phyloP scores from a whole-genome alignment of 1,139 yeast genomes.

The Candida tropicalis region DNA sequence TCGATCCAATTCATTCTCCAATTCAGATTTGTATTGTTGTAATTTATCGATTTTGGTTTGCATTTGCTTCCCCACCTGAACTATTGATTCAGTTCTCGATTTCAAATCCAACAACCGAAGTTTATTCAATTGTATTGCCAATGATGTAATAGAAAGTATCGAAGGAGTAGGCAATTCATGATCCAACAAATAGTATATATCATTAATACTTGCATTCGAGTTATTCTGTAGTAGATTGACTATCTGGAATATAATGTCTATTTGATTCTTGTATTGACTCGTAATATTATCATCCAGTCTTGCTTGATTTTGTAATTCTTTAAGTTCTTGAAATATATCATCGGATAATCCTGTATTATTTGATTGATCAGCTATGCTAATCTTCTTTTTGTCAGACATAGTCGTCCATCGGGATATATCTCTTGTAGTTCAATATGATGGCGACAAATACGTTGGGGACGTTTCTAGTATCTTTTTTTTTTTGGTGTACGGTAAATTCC shows the following conservation, averaged over 20 bases:
- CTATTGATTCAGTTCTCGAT: conserved; percentile 27
- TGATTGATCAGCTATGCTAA: conserved; percentile 3
- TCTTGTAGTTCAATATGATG: background rate
- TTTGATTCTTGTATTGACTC: conserved; percentile 18
- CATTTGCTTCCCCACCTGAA: conserved; percentile 21
- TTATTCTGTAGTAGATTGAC: conserved; percentile 16
- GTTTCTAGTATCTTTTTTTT: background rate
- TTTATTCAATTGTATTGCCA: conserved; percentile 47
- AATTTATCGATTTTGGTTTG: conserved; percentile 20
- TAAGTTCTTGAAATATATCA: conserved; percentile 2
- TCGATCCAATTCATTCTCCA: conserved; percentile 9
- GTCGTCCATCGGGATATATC: background rate
- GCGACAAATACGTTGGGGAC: background rate
- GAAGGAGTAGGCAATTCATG: conserved; percentile 28
- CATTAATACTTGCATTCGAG: conserved; percentile 10
- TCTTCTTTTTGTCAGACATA: conserved; percentile 5
- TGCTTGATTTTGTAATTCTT: conserved; percentile 11
- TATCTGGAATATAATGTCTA: conserved; percentile 30
- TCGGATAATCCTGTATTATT: conserved; percentile 1
- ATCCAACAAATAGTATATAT: conserved; percentile 9
- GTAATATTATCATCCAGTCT: conserved; percentile 12
- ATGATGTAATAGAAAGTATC: conserved; percentile 31
- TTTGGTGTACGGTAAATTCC: background rate
- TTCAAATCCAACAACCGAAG: conserved; percentile 34
- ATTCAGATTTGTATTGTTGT: conserved; percentile 14